Percentiles rank a stretch among this genome's conserved stretches.
Conservation (phyloP, 805 yeast species). For the Scheffersomyces ergatensis region DNA sequence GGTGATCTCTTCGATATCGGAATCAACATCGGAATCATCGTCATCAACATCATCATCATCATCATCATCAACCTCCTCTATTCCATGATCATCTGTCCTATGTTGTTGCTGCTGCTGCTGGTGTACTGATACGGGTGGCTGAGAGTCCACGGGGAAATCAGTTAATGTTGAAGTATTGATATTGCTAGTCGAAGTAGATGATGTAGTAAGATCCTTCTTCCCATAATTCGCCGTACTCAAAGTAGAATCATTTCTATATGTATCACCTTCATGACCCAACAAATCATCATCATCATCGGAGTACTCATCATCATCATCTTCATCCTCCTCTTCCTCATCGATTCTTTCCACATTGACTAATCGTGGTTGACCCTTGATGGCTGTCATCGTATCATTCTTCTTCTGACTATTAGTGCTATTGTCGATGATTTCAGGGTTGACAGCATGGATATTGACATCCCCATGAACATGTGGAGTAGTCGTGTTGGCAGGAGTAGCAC, state of each 20-base stretch:
- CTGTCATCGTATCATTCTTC: constrained; percentile 58
- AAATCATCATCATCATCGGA: constrained; percentile 17
- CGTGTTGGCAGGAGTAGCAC: too few species aligned
- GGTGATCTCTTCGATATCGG: constrained; percentile 44
- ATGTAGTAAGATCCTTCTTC: not conserved
- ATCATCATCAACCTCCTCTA: too few species aligned
- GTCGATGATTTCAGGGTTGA: constrained; percentile 15
- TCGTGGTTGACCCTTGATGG: constrained; percentile 72
- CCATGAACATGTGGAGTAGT: too few species aligned
- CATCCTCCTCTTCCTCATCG: constrained; percentile 42
- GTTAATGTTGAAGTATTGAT: not conserved
- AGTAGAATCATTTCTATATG: not conserved
- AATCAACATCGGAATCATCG: constrained; percentile 41
- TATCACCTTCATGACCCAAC: not conserved
- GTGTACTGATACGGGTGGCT: too few species aligned
- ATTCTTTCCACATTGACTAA: constrained; percentile 56
- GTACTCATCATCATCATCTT: constrained; percentile 21
- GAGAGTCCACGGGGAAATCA: not conserved
- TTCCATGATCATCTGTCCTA: constrained; percentile 8
- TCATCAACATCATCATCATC: constrained; percentile 16
- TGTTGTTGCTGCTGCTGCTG: constrained; percentile 4
- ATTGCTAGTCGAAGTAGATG: not conserved
- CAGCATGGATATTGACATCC: not conserved
- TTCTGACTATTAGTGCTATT: constrained; percentile 13
- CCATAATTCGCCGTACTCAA: not conserved